Percentiles rank a stretch among this genome's conserved stretches.
phyloP scores from a whole-genome alignment of 2,329 filamentous ascomycete species.

The Diaporthe longicolla region DNA sequence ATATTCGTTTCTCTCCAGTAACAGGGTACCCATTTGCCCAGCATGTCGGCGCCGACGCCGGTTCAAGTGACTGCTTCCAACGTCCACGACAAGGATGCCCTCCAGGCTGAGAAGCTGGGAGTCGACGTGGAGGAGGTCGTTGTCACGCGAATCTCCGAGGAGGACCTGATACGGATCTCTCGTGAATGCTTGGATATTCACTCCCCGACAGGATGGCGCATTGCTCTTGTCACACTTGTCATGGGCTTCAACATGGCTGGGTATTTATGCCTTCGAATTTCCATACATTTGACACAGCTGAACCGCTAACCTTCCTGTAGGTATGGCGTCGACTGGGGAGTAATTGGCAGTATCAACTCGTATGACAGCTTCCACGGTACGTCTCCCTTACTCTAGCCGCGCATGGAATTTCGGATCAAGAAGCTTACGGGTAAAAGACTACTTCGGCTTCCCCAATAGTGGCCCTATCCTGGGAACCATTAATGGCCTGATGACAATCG shows the following conservation, averaged over 20 bases:
- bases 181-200: slow-evolving; percentile 56
- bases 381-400: not conserved
- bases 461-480: slow-evolving; percentile 59
- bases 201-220: slow-evolving; percentile 57
- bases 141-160: slow-evolving; percentile 61
- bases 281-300: no score
- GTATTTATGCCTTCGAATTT: not conserved
- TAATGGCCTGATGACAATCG: slow-evolving; percentile 63
- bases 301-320: slow-evolving; percentile 9
- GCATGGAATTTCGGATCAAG: not conserved
- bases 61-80: slow-evolving; percentile 40
- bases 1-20: not conserved
- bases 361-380: slow-evolving; percentile 56
- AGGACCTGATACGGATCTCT: slow-evolving; percentile 59
- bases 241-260: slow-evolving; percentile 63
- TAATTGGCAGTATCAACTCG: slow-evolving; percentile 62
- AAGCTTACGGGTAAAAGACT: slow-evolving; percentile 43
- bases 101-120: slow-evolving; percentile 51
- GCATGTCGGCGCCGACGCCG: slow-evolving; percentile 36
- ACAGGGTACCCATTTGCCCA: slow-evolving; percentile 38
- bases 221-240: slow-evolving; percentile 59
- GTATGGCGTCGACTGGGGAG: slow-evolving; percentile 64
- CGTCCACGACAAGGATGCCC: slow-evolving; percentile 48
- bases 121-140: slow-evolving; percentile 59
- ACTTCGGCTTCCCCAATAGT: slow-evolving; percentile 58